A percentile compares a stretch with the other conserved stretches of the same genome.
phyloP scores from a whole-genome alignment of 306 rosid genomes.

The Nissolia schottii region DNA sequence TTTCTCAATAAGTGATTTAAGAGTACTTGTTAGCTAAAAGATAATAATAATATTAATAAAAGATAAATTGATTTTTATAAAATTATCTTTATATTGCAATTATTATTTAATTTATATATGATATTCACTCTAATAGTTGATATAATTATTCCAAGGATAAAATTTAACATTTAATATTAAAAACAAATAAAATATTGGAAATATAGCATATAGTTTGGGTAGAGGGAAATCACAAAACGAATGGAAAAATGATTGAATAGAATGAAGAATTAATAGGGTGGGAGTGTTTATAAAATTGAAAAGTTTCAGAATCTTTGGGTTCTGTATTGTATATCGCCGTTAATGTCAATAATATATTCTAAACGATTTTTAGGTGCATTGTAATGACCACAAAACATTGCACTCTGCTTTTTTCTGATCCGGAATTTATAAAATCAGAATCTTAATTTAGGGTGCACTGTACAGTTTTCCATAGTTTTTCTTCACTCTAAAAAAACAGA shows the following conservation, averaged over 20 bases:
- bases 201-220: background rate
- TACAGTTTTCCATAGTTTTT: background rate
- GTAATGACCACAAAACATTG: background rate
- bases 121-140: no score
- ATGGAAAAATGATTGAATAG: background rate
- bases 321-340: background rate
- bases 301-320: background rate
- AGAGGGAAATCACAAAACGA: background rate
- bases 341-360: background rate
- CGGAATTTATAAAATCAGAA: background rate
- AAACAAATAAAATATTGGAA: background rate
- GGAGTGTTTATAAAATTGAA: background rate
- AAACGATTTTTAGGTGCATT: background rate
- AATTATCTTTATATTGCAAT: no score
- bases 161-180: no score
- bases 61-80: no score
- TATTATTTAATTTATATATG: no score
- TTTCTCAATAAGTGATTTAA: no score
- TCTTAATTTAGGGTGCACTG: background rate
- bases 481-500: background rate
- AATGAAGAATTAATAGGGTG: background rate
- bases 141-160: no score
- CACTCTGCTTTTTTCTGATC: background rate
- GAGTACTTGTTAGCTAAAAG: no score
- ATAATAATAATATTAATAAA: no score